Percentiles rank a stretch among this genome's conserved stretches.
phyloP scores from a whole-genome alignment of 2,329 filamentous ascomycete genomes.

The Alternaria gaisen region DNA sequence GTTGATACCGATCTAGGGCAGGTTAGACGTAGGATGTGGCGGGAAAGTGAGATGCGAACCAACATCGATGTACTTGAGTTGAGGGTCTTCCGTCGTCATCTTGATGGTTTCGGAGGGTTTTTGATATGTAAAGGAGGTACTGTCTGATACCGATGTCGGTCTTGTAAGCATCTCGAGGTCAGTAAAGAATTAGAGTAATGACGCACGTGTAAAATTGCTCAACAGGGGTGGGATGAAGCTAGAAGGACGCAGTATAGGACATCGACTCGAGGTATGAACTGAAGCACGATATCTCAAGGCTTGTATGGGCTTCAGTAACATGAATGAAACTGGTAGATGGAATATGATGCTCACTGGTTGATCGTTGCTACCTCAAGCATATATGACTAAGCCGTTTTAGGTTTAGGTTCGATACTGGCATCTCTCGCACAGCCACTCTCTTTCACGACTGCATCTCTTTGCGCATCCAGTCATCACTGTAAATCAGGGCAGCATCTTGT shows the following conservation, averaged over 20 bases:
- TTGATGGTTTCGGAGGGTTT: neutral
- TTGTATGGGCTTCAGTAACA: conserved; percentile 18
- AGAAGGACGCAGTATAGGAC: neutral
- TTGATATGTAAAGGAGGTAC: neutral
- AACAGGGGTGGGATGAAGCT: too few species aligned
- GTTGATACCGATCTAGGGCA: conserved; percentile 83
- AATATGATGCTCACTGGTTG: neutral
- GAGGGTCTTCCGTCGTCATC: conserved; percentile 11
- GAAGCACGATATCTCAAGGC: neutral
- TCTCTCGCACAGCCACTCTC: conserved; percentile 7
- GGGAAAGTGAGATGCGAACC: conserved; percentile 38
- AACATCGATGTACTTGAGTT: conserved; percentile 55
- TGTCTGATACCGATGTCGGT: conserved; percentile 1
- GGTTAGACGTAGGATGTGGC: conserved; percentile 19
- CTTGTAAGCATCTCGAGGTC: neutral
- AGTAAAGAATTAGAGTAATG: conserved; percentile 1
- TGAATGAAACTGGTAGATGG: conserved; percentile 14
- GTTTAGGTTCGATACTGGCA: conserved; percentile 18
- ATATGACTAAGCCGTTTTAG: conserved; percentile 11
- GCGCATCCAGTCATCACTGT: neutral
- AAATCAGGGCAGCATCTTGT: neutral
- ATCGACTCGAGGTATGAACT: neutral
- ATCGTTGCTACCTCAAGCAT: conserved; percentile 11
- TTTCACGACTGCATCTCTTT: conserved; percentile 2
- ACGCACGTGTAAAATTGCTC: conserved; percentile 24